Base-by-base conservation (phyloP, 2,329 filamentous ascomycete species). In the Alternaria conjuncta region DNA sequence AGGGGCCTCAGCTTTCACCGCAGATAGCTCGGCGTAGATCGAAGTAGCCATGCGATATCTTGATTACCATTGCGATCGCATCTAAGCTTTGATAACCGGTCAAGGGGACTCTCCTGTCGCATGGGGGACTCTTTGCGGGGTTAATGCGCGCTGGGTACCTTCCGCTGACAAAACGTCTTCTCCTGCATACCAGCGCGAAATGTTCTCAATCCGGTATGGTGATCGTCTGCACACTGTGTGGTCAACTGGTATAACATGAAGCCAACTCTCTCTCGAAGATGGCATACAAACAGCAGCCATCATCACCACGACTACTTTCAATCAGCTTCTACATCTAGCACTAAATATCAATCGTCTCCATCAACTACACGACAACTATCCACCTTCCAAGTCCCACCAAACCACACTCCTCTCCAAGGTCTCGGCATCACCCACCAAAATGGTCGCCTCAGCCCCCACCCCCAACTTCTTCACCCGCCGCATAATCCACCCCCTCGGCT, bases 401-500 rank as follows among this genome's bases (percentile, higher is more conserved):
- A 23, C 2, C 32, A 23, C 18, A 21, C 5, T 18, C 13, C 13
- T 5, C 13, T 6, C n/a, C 21, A 21, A n/a, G 13, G 7, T 20
- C 23, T 9, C 10, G 15, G 9, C 20, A 53, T 36, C 18, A 49
- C 20, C 15, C 25, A 50, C 13, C 26, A 64, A 10, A 28, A 75
- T 73, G 71, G 59, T 43, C 60, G 9, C 57, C 64, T 20, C 59
- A 47, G 20, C 68, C 64, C 32, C 44, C 41, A 25, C 63, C 26
- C 64, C 65, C 51, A 66, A 66, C 15, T 53, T 60, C 41, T 59
- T 63, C 36, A 63, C 66, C 4, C 60, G 66, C 10, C 66, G 58
- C 10, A 56, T 75, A 21, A 69, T 72, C 50, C 81, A 78, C 46
- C 77, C 82, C 3, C 61, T 88, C 25, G 87, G 87, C 53, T 90